Evolutionary conservation across 306 rosid genomes (phyloP).

Genomic region (Ormosia emarginata): DNA sequence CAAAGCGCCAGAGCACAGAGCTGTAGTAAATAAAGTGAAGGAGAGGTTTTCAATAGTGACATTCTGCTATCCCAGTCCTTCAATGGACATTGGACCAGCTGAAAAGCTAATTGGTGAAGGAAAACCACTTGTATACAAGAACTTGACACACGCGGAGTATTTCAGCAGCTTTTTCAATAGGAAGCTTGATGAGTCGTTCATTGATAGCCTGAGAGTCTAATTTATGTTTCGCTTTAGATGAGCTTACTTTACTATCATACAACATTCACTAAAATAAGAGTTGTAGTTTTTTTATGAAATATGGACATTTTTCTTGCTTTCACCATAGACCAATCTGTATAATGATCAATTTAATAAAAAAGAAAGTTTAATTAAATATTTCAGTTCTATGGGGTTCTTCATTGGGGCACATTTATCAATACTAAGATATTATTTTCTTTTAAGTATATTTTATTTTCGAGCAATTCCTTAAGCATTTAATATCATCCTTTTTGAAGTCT

Average conservation of each 20-base stretch:
- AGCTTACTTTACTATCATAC: not conserved
- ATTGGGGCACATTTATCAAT: too few relatives aligned
- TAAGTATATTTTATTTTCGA: too few relatives aligned
- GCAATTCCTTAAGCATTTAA: too few relatives aligned
- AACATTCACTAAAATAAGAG: too few relatives aligned
- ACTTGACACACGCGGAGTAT: constrained; percentile 35
- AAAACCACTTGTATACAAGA: constrained; percentile 29
- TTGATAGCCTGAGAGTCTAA: constrained; percentile 35
- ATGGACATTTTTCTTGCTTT: not conserved
- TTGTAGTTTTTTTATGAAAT: not conserved
- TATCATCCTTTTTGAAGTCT: too few relatives aligned
- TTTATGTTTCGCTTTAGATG: not conserved
- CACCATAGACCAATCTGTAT: not conserved
- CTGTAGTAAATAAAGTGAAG: constrained; percentile 37
- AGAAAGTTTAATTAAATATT: too few relatives aligned
- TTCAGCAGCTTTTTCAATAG: constrained; percentile 34
- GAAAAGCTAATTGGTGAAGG: constrained; percentile 26
- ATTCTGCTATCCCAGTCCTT: constrained; percentile 39
- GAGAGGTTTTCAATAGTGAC: constrained; percentile 42
- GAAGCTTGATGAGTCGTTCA: constrained; percentile 38
- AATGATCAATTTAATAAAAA: not conserved
- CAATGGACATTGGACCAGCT: constrained; percentile 31
- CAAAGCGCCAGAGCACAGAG: constrained; percentile 54
- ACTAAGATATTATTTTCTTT: too few relatives aligned
- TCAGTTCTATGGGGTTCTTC: too few relatives aligned